Base-by-base conservation (phyloP, 75 land plant species). In the Cunninghamia lanceolata region DNA sequence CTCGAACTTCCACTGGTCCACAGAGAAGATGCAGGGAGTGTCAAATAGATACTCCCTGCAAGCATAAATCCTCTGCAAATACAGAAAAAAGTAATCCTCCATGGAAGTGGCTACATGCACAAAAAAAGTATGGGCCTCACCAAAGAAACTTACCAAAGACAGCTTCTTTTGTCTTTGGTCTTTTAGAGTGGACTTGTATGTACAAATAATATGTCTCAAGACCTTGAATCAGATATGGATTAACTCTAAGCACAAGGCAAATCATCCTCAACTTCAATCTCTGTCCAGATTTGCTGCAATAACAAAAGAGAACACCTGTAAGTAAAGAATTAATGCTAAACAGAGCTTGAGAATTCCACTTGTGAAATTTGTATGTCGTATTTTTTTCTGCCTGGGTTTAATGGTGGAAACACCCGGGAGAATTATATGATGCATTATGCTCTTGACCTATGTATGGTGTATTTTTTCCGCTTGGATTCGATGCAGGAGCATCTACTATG, bases 1-100 rank as follows among this genome's bases (percentile, higher is more conserved):
- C 83, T 97, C 32, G 94, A 96, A 82, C 94, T 97, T 77, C 95
- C 98, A 10, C 59, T 93, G 85, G 88, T 91, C 15, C 88, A 70
- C 36, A 89, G 90, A 86, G 93, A 83, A 54, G 84, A 83, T 35
- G 40, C 30, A 7, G 46, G 46, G 30, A 80, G 46, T 80, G 46
- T 28, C n/a, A 80, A 80, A 80, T 80, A 80, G 75, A 34, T 34
- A 32, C 75, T 71, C 73, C 73, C 34, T 71, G 34, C 36, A 32
- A 71, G 36, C 11, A 13, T 13, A 32, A 10, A 71, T 32, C 36
- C 14, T 71, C 36, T 71, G 16, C 75, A 71, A 71, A 71, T 34
- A 34, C 7, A 32, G 14, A 8, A 71, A 71, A 71, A 32, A 32
- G 34, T 71, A 34, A 71, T 71, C 28, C 38, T 30, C 34, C 34